phyloP scores from a whole-genome alignment of 1,284 basidiomycete species.

The Marasmius tenuissimus region DNA sequence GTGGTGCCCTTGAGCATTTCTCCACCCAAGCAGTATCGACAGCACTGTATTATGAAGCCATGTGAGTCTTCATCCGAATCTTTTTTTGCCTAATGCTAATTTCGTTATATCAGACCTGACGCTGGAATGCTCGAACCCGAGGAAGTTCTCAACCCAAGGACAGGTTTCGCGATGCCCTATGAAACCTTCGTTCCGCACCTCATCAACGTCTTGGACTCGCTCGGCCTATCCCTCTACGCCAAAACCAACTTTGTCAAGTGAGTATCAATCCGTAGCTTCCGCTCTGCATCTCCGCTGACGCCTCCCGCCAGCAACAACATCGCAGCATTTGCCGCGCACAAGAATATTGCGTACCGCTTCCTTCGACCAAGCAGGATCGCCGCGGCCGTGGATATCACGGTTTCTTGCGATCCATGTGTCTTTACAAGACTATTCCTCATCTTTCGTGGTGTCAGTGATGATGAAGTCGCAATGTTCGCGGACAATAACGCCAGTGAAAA shows the following conservation, averaged over 20 bases:
- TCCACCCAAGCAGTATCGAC: slow-evolving; percentile 74
- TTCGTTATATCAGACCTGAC: slow-evolving; percentile 55
- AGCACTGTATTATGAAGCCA: slow-evolving; percentile 76
- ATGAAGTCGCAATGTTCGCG: slow-evolving; percentile 69
- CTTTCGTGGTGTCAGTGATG: slow-evolving; percentile 77
- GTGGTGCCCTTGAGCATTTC: slow-evolving; percentile 79
- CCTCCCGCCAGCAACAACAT: slow-evolving; percentile 61
- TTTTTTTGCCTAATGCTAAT: slow-evolving; percentile 4
- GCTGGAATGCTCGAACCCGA: slow-evolving; percentile 68
- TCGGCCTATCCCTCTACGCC: slow-evolving; percentile 77
- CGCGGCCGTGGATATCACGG: slow-evolving; percentile 79
- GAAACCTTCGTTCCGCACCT: slow-evolving; percentile 76
- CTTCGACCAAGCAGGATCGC: slow-evolving; percentile 73
- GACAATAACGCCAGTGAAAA: slow-evolving; percentile 72
- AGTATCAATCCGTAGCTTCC: slow-evolving; percentile 21
- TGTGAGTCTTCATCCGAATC: slow-evolving; percentile 43
- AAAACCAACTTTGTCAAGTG: slow-evolving; percentile 78
- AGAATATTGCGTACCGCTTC: slow-evolving; percentile 85
- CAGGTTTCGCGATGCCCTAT: slow-evolving; percentile 79
- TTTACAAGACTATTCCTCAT: slow-evolving; percentile 85
- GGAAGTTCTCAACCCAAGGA: slow-evolving; percentile 73
- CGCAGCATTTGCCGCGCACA: slow-evolving; percentile 66
- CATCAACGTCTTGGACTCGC: slow-evolving; percentile 72
- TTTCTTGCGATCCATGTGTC: slow-evolving; percentile 73
- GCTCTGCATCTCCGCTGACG: background rate